phyloP scores from a whole-genome alignment of 345 rosid species.

The Euphorbia tirucalli region DNA sequence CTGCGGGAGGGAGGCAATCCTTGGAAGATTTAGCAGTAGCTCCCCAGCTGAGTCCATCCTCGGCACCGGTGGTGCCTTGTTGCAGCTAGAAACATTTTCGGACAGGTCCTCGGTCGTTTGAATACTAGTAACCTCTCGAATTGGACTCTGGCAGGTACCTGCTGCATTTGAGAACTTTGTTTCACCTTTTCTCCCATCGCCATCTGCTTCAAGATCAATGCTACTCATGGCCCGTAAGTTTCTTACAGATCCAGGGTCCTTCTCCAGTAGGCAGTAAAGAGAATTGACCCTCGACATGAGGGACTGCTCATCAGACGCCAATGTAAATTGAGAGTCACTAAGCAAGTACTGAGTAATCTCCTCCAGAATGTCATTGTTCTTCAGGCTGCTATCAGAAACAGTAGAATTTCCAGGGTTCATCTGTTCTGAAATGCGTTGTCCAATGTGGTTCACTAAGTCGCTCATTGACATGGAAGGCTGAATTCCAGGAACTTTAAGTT shows the following conservation, averaged over 20 bases:
- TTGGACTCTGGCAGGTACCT: background rate
- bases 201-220: conserved; percentile 7
- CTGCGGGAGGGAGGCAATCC: conserved; percentile 86
- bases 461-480: conserved; percentile 86
- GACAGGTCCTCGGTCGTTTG: background rate
- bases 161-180: conserved; percentile 8
- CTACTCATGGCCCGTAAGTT: conserved; percentile 37
- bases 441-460: conserved; percentile 74
- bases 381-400: conserved; percentile 18
- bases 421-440: conserved; percentile 63
- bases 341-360: conserved; percentile 74
- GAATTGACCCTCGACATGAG: conserved; percentile 95
- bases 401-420: conserved; percentile 43
- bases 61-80: conserved; percentile 56
- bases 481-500: conserved; percentile 75
- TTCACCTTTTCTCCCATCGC: conserved; percentile 10
- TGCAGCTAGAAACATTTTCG: conserved; percentile 41
- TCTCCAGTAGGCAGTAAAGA: conserved; percentile 83
- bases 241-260: conserved; percentile 46
- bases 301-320: conserved; percentile 74
- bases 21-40: conserved; percentile 74
- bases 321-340: conserved; percentile 59
- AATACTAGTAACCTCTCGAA: conserved; percentile 6
- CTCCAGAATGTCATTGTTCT: conserved; percentile 50
- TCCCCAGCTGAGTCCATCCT: conserved; percentile 84